Conservation (phyloP, 805 yeast genomes). For the Lipomyces orientalis region DNA sequence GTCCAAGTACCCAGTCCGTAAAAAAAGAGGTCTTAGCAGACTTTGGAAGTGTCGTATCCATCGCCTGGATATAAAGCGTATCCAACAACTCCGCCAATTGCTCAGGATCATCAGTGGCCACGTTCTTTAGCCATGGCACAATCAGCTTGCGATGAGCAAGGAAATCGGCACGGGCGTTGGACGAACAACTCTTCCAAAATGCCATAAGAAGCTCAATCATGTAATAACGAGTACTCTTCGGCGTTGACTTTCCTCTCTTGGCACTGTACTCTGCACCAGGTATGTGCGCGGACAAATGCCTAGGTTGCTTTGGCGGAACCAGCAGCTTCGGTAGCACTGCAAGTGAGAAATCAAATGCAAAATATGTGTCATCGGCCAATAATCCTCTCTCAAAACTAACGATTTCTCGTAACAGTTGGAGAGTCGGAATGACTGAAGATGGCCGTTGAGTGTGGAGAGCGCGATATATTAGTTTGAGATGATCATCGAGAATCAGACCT, state of each 20-base stretch:
- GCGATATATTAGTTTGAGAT: constrained; percentile 69
- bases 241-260: neutral
- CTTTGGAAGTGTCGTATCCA: constrained; percentile 66
- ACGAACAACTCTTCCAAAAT: constrained; percentile 56
- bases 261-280: neutral
- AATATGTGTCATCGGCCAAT: constrained; percentile 61
- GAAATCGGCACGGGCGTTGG: constrained; percentile 68
- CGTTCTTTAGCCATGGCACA: constrained; percentile 69
- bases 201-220: constrained; percentile 68
- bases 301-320: constrained; percentile 17
- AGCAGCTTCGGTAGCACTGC: constrained; percentile 66
- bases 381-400: constrained; percentile 57
- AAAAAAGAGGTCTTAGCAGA: constrained; percentile 75
- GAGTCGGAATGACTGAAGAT: constrained; percentile 62
- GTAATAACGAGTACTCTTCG: constrained; percentile 58
- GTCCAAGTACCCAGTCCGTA: constrained; percentile 74
- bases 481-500: constrained; percentile 58
- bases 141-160: constrained; percentile 62
- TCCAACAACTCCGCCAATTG: constrained; percentile 57
- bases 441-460: constrained; percentile 65
- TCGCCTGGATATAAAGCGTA: constrained; percentile 52
- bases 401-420: constrained; percentile 62
- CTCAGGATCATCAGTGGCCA: constrained; percentile 60
- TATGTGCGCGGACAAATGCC: neutral
- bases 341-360: constrained; percentile 70